Evolutionary conservation across 1,139 yeast genomes (phyloP).

Genomic region (Yamadazyma membranifaciens): DNA sequence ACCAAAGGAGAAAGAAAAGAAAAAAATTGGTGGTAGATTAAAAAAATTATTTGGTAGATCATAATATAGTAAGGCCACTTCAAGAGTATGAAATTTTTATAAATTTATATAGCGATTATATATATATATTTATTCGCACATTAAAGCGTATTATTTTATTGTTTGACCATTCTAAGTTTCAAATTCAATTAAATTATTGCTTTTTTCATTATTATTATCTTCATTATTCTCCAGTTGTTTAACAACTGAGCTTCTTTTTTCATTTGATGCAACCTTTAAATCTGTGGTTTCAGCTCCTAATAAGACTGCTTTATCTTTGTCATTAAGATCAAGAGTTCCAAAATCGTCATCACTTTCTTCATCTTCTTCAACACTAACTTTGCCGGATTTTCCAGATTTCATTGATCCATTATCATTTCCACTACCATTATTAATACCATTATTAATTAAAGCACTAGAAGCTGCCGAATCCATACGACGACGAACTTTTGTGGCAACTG

Average conservation of each 20-base stretch:
- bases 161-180: constrained; percentile 16
- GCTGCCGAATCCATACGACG: constrained; percentile 79
- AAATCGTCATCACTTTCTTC: constrained; percentile 50
- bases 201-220: constrained; percentile 6
- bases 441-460: constrained; percentile 19
- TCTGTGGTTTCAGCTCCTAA: constrained; percentile 44
- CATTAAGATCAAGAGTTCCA: constrained; percentile 46
- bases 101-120: background rate
- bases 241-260: background rate
- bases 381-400: constrained; percentile 24
- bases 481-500: constrained; percentile 85
- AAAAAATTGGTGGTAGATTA: constrained; percentile 51
- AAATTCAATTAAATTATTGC: constrained; percentile 26
- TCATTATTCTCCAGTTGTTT: background rate
- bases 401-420: constrained; percentile 22
- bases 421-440: constrained; percentile 9
- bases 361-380: constrained; percentile 22
- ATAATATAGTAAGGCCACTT: too few species aligned
- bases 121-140: constrained; percentile 3
- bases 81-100: background rate
- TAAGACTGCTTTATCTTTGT: constrained; percentile 44
- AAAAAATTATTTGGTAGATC: constrained; percentile 59
- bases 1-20: constrained; percentile 38
- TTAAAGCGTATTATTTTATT: background rate
- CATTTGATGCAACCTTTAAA: constrained; percentile 22